phyloP scores from a whole-genome alignment of 371 early-diverging fungal species.

The Actinomucor elegans region DNA sequence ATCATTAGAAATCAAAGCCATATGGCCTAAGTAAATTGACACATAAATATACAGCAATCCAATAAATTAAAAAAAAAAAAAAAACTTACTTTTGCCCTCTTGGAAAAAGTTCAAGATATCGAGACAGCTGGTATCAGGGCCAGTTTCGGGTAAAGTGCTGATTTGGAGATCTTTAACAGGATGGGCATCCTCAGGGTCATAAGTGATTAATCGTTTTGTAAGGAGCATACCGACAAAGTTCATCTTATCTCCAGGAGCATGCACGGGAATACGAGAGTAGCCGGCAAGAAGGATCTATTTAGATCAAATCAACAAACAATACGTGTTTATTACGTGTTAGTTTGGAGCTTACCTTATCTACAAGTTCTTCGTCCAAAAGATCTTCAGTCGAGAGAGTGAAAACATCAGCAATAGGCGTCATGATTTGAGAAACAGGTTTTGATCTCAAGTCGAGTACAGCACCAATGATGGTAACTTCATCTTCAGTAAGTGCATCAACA shows the following conservation, averaged over 20 bases:
- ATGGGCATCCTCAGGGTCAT: constrained; percentile 81
- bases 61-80: too few relatives aligned
- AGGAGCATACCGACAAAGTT: constrained; percentile 91
- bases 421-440: constrained; percentile 79
- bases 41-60: too few relatives aligned
- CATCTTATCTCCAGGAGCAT: constrained; percentile 50
- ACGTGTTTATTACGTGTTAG: not conserved
- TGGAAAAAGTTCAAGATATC: constrained; percentile 95
- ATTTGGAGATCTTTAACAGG: constrained; percentile 72
- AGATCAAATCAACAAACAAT: not conserved
- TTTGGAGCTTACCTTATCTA: constrained; percentile 60
- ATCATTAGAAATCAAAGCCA: constrained; percentile 72
- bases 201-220: constrained; percentile 85
- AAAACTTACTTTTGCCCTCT: constrained; percentile 84
- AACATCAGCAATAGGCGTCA: constrained; percentile 89
- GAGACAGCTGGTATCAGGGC: constrained; percentile 73
- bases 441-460: constrained; percentile 92
- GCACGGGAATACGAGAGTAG: constrained; percentile 91
- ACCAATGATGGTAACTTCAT: constrained; percentile 93
- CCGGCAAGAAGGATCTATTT: constrained; percentile 63
- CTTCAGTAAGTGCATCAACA: constrained; percentile 81
- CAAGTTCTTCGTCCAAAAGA: constrained; percentile 62
- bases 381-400: constrained; percentile 76
- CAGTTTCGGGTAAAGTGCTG: constrained; percentile 76
- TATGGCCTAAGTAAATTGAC: too few relatives aligned